Evolutionary conservation across 2,329 filamentous ascomycete species (phyloP), one percentile per base, ranked within the genome.

Genomic region (Pseudocercospora eumusae): DNA sequence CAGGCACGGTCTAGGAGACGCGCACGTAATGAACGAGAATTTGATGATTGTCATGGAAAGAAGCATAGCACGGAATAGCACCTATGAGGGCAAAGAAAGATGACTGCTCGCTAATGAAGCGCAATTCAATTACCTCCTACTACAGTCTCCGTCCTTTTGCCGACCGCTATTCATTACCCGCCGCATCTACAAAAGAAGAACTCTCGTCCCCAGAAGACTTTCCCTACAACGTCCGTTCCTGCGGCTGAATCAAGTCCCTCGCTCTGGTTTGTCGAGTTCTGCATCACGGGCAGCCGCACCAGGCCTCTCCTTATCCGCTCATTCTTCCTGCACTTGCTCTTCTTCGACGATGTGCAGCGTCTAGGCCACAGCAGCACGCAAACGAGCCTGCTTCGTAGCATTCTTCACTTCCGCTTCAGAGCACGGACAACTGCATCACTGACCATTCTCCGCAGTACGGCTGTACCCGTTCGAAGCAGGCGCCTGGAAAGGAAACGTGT

Each of bases 1-100:
- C 87, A 33, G 87, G 87, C 20, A 88, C 86, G n/a, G 86, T 88
- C 60, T 86, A 73, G 23, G 21, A 28, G 47, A 52, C 44, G 15
- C 36, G 36, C n/a, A 18, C 36, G 36, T 13, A 40, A 8, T 40
- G 36, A 40, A 25, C 23, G 6, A 5, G 36, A n/a, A 5, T 18
- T 4, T 11, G 33, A n/a, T 18, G 4, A 40, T 8, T 15, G 36
- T 18, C n/a, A 40, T 8, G 15, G 6, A 13, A 40, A n/a, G 15
- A 40, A 18, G n/a, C 31, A 33, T 18, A 18, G n/a, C 36, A 40
- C 15, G 15, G 15, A 18, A n/a, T 8, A 15, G 36, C 8, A 13
- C 15, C 4, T 15, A 40, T 18, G 5, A 40, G 36, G 15, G 36
- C 36, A 15, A 40, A 18, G 36, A 40, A 18, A 40, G 6, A 5